Percentiles rank a stretch among this genome's conserved stretches.
phyloP scores from a whole-genome alignment of 257 asterid genomes.

The Fraxinus pennsylvanica region DNA sequence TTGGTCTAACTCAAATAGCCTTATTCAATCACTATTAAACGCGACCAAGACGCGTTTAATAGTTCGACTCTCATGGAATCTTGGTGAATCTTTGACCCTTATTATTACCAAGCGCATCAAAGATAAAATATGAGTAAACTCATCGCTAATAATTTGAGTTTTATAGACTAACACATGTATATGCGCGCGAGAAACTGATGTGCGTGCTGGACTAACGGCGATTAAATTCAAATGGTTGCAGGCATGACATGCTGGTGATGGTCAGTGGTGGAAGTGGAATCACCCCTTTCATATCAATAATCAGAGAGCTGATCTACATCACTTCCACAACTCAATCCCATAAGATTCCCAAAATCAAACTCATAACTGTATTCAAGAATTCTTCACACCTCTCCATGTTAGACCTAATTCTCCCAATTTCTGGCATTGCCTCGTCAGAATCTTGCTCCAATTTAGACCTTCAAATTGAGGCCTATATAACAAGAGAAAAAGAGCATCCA shows the following conservation, averaged over 20 bases:
- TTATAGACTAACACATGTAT: too few species aligned
- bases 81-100: too few species aligned
- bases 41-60: too few species aligned
- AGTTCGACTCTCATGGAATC: too few species aligned
- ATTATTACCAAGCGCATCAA: too few species aligned
- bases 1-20: too few species aligned
- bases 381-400: background rate
- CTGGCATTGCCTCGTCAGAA: background rate
- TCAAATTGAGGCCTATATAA: conserved; percentile 51
- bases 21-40: too few species aligned
- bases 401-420: background rate
- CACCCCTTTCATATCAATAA: conserved; percentile 83
- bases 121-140: background rate
- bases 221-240: conserved; percentile 28
- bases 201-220: background rate
- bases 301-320: conserved; percentile 61
- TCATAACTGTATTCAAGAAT: conserved; percentile 60
- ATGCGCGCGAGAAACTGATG: background rate
- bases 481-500: conserved; percentile 23
- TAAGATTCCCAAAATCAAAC: conserved; percentile 60
- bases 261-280: conserved; percentile 98
- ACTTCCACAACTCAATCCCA: conserved; percentile 45
- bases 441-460: conserved; percentile 45
- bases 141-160: background rate
- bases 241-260: conserved; percentile 83